phyloP scores from a whole-genome alignment of 2,329 filamentous ascomycete species.

The Aspergillus sp. region DNA sequence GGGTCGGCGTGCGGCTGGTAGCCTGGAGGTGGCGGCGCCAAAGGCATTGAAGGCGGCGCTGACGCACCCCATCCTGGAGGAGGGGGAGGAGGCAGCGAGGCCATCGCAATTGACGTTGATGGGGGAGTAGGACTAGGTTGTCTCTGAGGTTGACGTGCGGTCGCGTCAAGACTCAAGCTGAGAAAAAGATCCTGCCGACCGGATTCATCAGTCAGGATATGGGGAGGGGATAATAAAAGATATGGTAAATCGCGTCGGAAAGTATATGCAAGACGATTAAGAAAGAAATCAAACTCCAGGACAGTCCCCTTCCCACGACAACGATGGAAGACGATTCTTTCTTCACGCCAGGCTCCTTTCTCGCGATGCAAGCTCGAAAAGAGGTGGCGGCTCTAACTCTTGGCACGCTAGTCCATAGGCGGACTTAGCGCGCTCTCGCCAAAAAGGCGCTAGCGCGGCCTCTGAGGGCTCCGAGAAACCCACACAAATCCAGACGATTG shows the following conservation, averaged over 20 bases:
- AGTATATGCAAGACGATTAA: constrained; percentile 12
- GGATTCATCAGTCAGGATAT: constrained; percentile 17
- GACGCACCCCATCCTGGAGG: constrained; percentile 64
- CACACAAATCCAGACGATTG: constrained; percentile 44
- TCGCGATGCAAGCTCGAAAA: constrained; percentile 29
- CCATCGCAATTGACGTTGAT: constrained; percentile 48
- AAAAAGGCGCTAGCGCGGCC: constrained; percentile 37
- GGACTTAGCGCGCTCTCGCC: constrained; percentile 35
- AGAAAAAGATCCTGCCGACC: constrained; percentile 23
- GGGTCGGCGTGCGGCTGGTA: constrained; percentile 79
- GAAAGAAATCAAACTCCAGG: constrained; percentile 21
- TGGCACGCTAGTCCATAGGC: constrained; percentile 22
- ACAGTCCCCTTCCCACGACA: constrained; percentile 31
- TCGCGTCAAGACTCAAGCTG: constrained; percentile 34
- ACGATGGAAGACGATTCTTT: constrained; percentile 24
- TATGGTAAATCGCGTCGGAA: constrained; percentile 3
- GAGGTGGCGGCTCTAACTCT: constrained; percentile 37
- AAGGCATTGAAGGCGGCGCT: constrained; percentile 52
- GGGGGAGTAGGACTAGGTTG: constrained; percentile 15
- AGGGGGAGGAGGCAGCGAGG: constrained; percentile 64
- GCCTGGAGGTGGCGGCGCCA: constrained; percentile 78
- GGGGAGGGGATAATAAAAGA: neutral
- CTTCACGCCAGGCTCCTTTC: constrained; percentile 17
- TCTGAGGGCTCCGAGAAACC: constrained; percentile 45
- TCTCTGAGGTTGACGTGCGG: constrained; percentile 27